Conservation (phyloP, 768 basidiomycete genomes). For the Amanita brunnescens region DNA sequence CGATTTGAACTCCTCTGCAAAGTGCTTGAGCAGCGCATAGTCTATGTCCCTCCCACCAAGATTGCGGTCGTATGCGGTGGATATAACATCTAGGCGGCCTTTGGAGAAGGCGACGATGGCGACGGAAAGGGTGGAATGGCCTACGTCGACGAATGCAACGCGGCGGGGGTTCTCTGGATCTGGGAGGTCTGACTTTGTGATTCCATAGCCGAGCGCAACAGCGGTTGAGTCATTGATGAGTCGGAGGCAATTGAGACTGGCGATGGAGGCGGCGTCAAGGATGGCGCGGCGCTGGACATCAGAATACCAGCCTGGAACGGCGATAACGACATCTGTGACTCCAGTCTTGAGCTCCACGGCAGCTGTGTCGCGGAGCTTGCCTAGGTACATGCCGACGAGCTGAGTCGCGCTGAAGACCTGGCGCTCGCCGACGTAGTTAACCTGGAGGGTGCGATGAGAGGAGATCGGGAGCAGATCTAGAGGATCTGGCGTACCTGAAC, state of each 20-base stretch:
- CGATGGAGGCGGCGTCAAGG: slow-evolving; percentile 84
- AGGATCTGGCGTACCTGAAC: slow-evolving; percentile 54
- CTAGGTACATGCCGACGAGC: slow-evolving; percentile 84
- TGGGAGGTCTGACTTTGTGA: slow-evolving; percentile 96
- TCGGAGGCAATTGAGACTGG: slow-evolving; percentile 83
- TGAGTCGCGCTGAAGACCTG: slow-evolving; percentile 81
- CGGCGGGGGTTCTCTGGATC: slow-evolving; percentile 71
- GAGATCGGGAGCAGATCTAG: not conserved
- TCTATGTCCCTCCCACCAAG: slow-evolving; percentile 97
- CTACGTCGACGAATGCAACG: slow-evolving; percentile 92
- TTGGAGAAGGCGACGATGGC: slow-evolving; percentile 90
- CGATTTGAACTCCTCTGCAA: slow-evolving; percentile 84
- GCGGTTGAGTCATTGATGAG: slow-evolving; percentile 98
- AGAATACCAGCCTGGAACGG: slow-evolving; percentile 96
- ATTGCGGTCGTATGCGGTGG: slow-evolving; percentile 85
- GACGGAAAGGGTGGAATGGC: slow-evolving; percentile 86
- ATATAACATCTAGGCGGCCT: slow-evolving; percentile 81
- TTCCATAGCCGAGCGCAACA: slow-evolving; percentile 93
- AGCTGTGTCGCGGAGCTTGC: slow-evolving; percentile 84
- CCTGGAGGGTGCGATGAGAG: slow-evolving; percentile 38
- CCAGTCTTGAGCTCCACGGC: slow-evolving; percentile 75
- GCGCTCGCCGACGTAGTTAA: slow-evolving; percentile 80
- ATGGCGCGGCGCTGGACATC: slow-evolving; percentile 88
- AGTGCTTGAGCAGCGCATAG: slow-evolving; percentile 81
- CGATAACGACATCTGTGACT: slow-evolving; percentile 90